Conservation (phyloP, 345 rosid genomes). For the Hibiscus mutabilis region DNA sequence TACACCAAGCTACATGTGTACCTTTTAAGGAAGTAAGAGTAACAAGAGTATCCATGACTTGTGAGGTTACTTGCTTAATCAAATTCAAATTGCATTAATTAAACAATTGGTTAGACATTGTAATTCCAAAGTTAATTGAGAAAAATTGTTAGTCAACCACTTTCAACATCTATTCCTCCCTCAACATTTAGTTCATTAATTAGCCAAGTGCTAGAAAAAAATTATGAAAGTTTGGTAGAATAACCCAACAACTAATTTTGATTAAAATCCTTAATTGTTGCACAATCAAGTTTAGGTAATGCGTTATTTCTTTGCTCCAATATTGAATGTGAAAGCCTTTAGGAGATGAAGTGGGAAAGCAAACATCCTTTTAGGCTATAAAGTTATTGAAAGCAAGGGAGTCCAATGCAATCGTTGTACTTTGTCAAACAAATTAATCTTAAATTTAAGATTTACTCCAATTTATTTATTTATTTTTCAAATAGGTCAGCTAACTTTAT, state of each 20-base stretch:
- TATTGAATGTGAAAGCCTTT: background rate
- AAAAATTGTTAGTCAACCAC: background rate
- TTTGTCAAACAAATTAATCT: no score
- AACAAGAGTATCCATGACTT: background rate
- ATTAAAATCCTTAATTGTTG: background rate
- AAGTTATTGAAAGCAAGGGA: background rate
- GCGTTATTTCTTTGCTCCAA: background rate
- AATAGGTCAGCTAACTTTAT: no score
- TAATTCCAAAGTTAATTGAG: background rate
- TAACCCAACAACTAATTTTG: background rate
- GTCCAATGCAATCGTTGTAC: no score
- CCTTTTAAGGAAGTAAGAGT: background rate
- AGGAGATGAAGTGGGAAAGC: background rate
- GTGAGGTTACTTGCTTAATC: background rate
- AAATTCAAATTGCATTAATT: background rate
- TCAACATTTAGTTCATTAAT: background rate
- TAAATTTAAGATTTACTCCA: no score
- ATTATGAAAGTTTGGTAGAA: background rate
- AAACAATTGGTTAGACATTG: background rate
- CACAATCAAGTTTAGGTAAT: background rate
- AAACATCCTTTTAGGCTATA: background rate
- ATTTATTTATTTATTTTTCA: no score
- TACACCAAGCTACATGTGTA: background rate
- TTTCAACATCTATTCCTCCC: background rate
- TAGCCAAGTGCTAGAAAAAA: background rate